A percentile compares a stretch with the other conserved stretches of the same genome.
Conservation (phyloP, 140 eudicot species). For the Erigeron philadelphicus region DNA sequence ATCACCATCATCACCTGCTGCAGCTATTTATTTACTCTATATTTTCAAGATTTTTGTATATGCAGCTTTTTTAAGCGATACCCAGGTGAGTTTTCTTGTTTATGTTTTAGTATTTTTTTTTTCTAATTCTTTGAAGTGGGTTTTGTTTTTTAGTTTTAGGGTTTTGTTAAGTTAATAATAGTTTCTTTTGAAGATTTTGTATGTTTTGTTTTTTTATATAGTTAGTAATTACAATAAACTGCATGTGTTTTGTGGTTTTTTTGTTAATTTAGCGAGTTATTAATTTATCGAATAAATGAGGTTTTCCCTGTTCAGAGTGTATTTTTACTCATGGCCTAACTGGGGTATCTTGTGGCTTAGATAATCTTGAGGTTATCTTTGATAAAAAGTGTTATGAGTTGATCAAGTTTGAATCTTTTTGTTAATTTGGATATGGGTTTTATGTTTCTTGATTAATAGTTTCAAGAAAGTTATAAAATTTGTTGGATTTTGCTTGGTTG, state of each 20-base stretch:
- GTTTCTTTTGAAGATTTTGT: background rate
- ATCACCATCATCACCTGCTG: conserved; percentile 27
- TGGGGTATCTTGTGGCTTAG: no score
- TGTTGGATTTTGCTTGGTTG: conserved; percentile 22
- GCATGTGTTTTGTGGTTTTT: conserved; percentile 22
- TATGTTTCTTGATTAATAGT: conserved; percentile 23
- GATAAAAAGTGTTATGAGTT: conserved; percentile 1
- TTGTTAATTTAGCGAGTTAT: background rate
- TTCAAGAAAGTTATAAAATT: background rate
- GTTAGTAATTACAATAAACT: conserved; percentile 11
- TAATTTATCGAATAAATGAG: conserved; percentile 1
- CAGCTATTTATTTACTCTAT: conserved; percentile 16
- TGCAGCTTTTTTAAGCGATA: conserved; percentile 22
- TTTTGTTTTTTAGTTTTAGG: conserved; percentile 22
- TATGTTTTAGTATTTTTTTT: conserved; percentile 13
- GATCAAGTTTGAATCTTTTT: conserved; percentile 32
- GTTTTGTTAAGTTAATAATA: conserved; percentile 20
- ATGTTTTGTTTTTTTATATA: background rate
- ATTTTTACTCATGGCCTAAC: no score
- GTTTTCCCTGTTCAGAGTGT: no score
- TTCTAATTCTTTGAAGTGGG: background rate
- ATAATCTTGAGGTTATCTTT: conserved; percentile 18
- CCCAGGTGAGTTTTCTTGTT: conserved; percentile 33
- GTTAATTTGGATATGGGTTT: conserved; percentile 20
- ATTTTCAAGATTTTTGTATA: conserved; percentile 29